Evolutionary conservation across 1,284 basidiomycete genomes (phyloP), one percentile per base, ranked within the genome.

Genomic region (Melanopsichium pennsylvanicum): DNA sequence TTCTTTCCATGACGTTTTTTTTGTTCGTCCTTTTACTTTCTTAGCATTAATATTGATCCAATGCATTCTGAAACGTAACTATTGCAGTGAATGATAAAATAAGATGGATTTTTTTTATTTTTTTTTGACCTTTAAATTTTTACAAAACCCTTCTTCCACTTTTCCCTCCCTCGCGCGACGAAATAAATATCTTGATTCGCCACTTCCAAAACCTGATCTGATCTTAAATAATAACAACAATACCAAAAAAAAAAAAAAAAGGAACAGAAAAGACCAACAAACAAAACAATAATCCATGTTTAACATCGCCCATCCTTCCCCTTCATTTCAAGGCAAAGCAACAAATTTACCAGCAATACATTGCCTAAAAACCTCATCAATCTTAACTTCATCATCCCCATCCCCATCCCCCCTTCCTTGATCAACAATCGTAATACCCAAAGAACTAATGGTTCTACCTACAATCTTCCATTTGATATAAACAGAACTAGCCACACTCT

Each of bases 401-500:
- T 1, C 41, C 22, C 11, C 19, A 1, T 23, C 22, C 21, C 21
- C 27, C 7, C 13, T 13, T 29, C n/a, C n/a, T n/a, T n/a, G n/a
- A n/a, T 36, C 35, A 10, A 55, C 12, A 1, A 40, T 56, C 2
- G 44, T 35, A 4, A 57, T 15, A 15, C 46, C 51, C 15, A 61
- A 25, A 40, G 10, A 35, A 6, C 39, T 44, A 4, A 82, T 63
- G 4, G 84, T 75, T 21, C 63, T 58, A 2, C 83, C 84, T 6
- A 80, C 68, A 11, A 82, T 47, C 8, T 70, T 70, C 82, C 84
- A 86, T 37, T 75, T 79, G n/a, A 84, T 81, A 15, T 80, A 71
- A 5, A 84, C 81, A 9, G 81, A 81, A 22, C 73, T 70, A 0
- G 83, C 82, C 15, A 58, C 52, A 3, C 68, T 54, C 2, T 72